Conservation (phyloP, 1,284 basidiomycete species). For the Cutaneotrichosporon sp. region DNA sequence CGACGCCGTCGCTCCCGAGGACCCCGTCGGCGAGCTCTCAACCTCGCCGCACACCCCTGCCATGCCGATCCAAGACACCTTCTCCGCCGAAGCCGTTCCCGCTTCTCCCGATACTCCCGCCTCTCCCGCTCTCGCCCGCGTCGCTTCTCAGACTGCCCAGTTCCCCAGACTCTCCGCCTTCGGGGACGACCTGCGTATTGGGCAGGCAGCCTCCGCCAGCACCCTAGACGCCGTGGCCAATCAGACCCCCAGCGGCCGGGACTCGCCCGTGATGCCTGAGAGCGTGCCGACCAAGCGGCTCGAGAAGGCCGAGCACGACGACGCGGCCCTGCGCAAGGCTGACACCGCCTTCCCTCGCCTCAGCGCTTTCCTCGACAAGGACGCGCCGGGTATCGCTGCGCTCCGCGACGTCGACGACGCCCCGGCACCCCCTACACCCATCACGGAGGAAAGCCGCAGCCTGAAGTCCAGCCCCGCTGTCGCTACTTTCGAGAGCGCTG, state of each 20-base stretch:
- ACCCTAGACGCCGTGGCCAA: too few relatives aligned
- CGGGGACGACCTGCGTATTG: not conserved
- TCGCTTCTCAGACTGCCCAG: not conserved
- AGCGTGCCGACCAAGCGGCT: not conserved
- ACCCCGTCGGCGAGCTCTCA: not conserved
- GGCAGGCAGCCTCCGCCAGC: too few relatives aligned
- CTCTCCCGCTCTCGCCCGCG: not conserved
- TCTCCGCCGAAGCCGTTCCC: not conserved
- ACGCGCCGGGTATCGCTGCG: not conserved
- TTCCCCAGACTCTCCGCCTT: slow-evolving; percentile 2
- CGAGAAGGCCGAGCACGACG: too few relatives aligned
- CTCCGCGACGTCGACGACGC: not conserved
- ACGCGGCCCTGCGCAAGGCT: slow-evolving; percentile 4
- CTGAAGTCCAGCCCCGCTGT: not conserved
- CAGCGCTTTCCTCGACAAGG: slow-evolving; percentile 2
- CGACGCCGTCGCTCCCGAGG: not conserved
- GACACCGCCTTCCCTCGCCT: slow-evolving; percentile 8
- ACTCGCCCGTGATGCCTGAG: not conserved
- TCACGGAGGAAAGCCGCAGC: slow-evolving; percentile 1
- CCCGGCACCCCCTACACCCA: not conserved
- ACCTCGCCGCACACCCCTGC: not conserved
- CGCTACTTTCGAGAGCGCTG: not conserved
- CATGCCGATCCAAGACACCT: not conserved
- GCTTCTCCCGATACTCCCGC: not conserved
- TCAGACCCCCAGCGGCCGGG: too few relatives aligned